Base-by-base conservation (phyloP, 2,329 filamentous ascomycete species). In the Cordyceps militaris region DNA sequence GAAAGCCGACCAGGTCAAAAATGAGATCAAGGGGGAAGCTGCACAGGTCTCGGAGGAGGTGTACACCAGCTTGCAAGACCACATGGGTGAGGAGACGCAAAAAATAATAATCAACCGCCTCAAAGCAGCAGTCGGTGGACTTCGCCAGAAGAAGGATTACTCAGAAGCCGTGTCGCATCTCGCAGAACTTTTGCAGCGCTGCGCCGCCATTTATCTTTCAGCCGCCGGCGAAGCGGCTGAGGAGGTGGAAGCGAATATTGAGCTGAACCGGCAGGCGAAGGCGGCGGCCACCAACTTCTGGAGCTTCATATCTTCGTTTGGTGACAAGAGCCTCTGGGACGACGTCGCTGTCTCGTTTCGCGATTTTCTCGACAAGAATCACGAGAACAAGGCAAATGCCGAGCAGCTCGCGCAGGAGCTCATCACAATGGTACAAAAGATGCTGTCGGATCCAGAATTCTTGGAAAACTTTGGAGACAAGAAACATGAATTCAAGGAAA, bases 381-480 rank as follows among this genome's bases (percentile, higher is more conserved):
- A 87, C 3, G 78, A 87, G 59, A 85, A 84, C 34, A 90, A 96
- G 64, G 88, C 89, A 0, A 85, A 94, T 55, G 94, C 96, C 60
- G 91, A 97, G 65, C 76, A 84, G 14, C 74, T 96, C 26, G 82
- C 95, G 67, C 79, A 79, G 23, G 84, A 95, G 47, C 75, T 92
- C 30, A 88, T 87, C 11, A 83, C 85, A 56, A 83, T 88, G 4
- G 71, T 96, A 4, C 87, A 96, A 66, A 86, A 87, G 61, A 85
- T 97, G 69, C 75, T 97, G 43, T 94, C 85, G 0, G 88, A 97
- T 61, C 92, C 93, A 0, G 81, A 86, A 4, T 97, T 96, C 71
- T 89, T 95, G 65, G 88, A 92, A 48, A 79, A 89, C 40, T 84
- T 85, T 0, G 83, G 88, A 24, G 70, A 78, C 50, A 77, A 78